phyloP scores from a whole-genome alignment of 768 basidiomycete species.

The Boletus bicolor region DNA sequence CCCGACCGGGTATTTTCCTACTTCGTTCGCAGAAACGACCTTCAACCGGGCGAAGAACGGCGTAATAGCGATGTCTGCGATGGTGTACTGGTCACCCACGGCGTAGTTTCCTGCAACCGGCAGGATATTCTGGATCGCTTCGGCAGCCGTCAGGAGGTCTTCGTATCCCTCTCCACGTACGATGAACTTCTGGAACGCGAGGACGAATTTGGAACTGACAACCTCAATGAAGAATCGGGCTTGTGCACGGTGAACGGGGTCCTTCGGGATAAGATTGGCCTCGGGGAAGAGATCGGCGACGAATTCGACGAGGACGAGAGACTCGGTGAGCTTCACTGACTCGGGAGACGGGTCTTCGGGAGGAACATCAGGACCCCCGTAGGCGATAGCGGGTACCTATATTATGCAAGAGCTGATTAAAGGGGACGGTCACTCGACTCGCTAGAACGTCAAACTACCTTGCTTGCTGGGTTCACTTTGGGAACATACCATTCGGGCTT shows the following conservation, averaged over 20 bases:
- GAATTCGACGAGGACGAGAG: constrained; percentile 64
- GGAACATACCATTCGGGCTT: constrained; percentile 70
- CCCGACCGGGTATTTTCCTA: constrained; percentile 49
- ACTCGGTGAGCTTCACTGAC: constrained; percentile 61
- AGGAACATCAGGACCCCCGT: constrained; percentile 56
- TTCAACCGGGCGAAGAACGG: constrained; percentile 60
- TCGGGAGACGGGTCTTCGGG: constrained; percentile 57
- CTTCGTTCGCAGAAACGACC: constrained; percentile 43
- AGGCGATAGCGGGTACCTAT: constrained; percentile 41
- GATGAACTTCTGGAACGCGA: constrained; percentile 38
- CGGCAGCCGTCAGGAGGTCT: constrained; percentile 41
- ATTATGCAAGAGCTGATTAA: neutral
- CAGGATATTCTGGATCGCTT: constrained; percentile 50
- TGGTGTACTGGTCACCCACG: constrained; percentile 35
- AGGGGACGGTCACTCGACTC: neutral
- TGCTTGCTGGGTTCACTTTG: constrained; percentile 63
- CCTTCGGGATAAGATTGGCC: constrained; percentile 47
- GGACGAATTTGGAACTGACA: constrained; percentile 43
- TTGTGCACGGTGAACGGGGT: constrained; percentile 55
- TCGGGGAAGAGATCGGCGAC: constrained; percentile 56
- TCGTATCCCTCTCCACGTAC: constrained; percentile 40
- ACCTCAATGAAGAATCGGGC: constrained; percentile 63
- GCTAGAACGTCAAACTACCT: constrained; percentile 37
- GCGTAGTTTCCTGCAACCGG: constrained; percentile 40
- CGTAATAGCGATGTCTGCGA: constrained; percentile 58